Percentiles rank a stretch among this genome's conserved stretches.
phyloP scores from a whole-genome alignment of 129 eudicot species.

The Helichrysum umbraculigerum region DNA sequence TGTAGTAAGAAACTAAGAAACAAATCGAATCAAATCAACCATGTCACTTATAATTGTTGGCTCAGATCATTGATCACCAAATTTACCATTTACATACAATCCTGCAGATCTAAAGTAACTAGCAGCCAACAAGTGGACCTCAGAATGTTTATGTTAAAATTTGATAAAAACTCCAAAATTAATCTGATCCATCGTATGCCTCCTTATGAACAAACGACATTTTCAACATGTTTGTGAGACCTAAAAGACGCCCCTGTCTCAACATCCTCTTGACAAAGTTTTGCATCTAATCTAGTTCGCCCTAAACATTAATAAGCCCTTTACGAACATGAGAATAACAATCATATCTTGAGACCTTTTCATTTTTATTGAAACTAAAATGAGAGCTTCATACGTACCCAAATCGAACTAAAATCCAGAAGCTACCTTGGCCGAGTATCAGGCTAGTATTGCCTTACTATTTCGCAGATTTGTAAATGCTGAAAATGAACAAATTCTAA shows the following conservation, averaged over 20 bases:
- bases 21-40: no score
- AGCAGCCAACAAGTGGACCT: no score
- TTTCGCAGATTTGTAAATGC: constrained; percentile 50
- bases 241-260: constrained; percentile 50
- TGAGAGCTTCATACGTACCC: constrained; percentile 47
- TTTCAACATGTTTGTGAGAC: constrained; percentile 36
- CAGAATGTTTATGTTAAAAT: no score
- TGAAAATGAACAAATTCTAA: constrained; percentile 53
- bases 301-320: constrained; percentile 50
- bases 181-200: no score
- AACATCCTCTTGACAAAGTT: constrained; percentile 63
- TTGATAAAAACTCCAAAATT: no score
- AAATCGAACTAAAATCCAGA: constrained; percentile 36
- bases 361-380: constrained; percentile 40
- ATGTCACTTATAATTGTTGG: no score
- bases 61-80: no score
- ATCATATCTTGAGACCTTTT: constrained; percentile 35
- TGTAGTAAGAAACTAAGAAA: no score
- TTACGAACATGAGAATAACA: constrained; percentile 32
- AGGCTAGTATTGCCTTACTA: constrained; percentile 44
- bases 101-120: no score
- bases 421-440: constrained; percentile 55
- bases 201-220: neutral
- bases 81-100: no score
- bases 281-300: constrained; percentile 54